Evolutionary conservation across 2,329 filamentous ascomycete genomes (phyloP).

Genomic region (Aspergillus tanneri): DNA sequence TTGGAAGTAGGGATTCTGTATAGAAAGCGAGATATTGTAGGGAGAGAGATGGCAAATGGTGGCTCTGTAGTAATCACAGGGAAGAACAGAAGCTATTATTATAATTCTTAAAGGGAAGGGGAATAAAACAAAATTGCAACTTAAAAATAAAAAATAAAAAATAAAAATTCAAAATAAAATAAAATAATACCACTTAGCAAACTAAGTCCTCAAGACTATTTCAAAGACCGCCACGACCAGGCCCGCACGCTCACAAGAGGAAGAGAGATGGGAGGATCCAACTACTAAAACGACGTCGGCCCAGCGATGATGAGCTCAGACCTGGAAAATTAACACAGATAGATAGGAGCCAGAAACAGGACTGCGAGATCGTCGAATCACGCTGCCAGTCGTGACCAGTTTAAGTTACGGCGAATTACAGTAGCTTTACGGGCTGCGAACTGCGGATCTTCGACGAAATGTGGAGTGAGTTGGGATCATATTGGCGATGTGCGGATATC

Average conservation of each 20-base stretch:
- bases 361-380: constrained; percentile 24
- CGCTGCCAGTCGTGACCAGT: constrained; percentile 16
- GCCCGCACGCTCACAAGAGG: constrained; percentile 21
- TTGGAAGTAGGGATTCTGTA: constrained; percentile 15
- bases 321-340: constrained; percentile 19
- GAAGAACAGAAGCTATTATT: constrained; percentile 13
- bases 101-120: constrained; percentile 5
- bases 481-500: constrained; percentile 27
- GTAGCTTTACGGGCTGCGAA: constrained; percentile 31
- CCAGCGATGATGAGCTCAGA: constrained; percentile 23
- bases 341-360: constrained; percentile 14
- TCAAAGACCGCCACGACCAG: constrained; percentile 22
- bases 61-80: constrained; percentile 18
- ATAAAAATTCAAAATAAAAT: constrained; percentile 16
- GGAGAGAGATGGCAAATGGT: constrained; percentile 19
- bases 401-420: constrained; percentile 34
- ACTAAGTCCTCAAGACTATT: constrained; percentile 14
- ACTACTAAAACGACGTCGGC: constrained; percentile 16
- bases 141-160: constrained; percentile 12
- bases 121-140: constrained; percentile 6
- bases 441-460: constrained; percentile 31
- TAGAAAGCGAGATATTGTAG: constrained; percentile 14
- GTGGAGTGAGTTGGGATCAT: constrained; percentile 29
- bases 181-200: constrained; percentile 10
- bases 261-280: constrained; percentile 20